Evolutionary conservation across 768 basidiomycete species (phyloP).

Genomic region (Botryobasidium botryosum): DNA sequence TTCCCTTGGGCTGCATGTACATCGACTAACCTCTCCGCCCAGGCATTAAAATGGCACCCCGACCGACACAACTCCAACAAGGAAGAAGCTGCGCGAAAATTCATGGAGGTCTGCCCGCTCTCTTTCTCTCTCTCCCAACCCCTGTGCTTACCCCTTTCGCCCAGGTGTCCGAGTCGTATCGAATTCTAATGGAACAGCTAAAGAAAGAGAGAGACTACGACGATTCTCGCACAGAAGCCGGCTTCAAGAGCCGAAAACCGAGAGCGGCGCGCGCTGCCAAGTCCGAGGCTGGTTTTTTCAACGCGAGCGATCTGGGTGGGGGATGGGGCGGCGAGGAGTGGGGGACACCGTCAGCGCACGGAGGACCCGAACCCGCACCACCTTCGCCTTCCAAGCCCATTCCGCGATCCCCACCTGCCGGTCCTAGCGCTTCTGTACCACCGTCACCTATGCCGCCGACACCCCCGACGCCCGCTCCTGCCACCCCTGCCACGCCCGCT

Average conservation of each 20-base stretch:
- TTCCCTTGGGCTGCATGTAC: neutral
- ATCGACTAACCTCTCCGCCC: neutral
- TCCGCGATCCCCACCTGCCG: neutral
- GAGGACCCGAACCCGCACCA: neutral
- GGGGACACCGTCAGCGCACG: neutral
- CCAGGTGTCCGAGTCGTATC: too few species aligned
- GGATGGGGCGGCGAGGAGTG: neutral
- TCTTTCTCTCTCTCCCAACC: too few species aligned
- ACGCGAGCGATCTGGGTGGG: too few species aligned
- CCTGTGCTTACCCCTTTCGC: too few species aligned
- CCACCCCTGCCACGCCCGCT: neutral
- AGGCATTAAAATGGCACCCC: constrained; percentile 1
- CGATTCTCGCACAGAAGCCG: too few species aligned
- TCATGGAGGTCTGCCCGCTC: constrained; percentile 4
- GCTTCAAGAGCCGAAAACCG: too few species aligned
- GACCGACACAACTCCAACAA: neutral
- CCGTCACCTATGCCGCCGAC: neutral
- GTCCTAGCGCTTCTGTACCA: neutral
- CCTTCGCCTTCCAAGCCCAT: neutral
- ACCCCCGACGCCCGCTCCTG: neutral
- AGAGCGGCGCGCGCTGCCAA: too few species aligned
- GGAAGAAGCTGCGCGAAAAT: neutral
- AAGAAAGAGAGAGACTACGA: too few species aligned
- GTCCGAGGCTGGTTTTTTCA: too few species aligned
- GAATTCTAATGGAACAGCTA: too few species aligned